Base-by-base conservation (phyloP, 805 yeast genomes). In the Myxozyma vanderwaltii region DNA sequence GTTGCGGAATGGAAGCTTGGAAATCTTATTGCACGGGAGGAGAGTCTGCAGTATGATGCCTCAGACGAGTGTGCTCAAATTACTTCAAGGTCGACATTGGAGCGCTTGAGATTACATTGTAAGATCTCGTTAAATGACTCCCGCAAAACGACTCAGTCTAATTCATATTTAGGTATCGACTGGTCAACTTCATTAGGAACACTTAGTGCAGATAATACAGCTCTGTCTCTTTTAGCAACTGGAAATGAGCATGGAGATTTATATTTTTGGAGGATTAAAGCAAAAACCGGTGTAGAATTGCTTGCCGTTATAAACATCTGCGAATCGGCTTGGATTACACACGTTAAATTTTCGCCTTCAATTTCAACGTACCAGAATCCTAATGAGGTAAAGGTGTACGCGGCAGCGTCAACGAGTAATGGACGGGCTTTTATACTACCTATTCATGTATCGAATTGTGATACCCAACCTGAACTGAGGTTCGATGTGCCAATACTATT, bases 191-290 rank as follows among this genome's bases (percentile, higher is more conserved):
- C 52, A 6, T 4, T 51, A n/a, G 52, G 50, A n/a, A n/a, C 31
- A 1, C 49, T 41, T 19, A 23, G 36, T 23, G 27, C 13, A 24
- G 31, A 38, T 4, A 15, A 51, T 29, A 36, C 27, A 3, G 35
- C 47, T n/a, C 31, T 41, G 12, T 59, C 65, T 8, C 13, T 61
- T 3, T 33, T 61, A 5, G 65, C 55, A 4, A 59, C 65, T 3
- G 65, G 65, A 6, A 55, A 62, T 21, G 63, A 59, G 41, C 29
- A 27, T 21, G 63, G 65, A 15, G 57, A 54, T 19, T 13, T 59
- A 10, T 46, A 21, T 23, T 17, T 62, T 10, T 62, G 65, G 65
- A 27, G 51, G 4, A 24, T 41, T 2, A 23, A n/a, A 12, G 24
- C 33, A 21, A 24, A 33, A 21, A 33, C 12, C 19, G 41, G 23